These are phyloP conservation scores for Mycena venus DNA, from an alignment of 768 basidiomycete species.

Conservation along the genomic window DNA sequence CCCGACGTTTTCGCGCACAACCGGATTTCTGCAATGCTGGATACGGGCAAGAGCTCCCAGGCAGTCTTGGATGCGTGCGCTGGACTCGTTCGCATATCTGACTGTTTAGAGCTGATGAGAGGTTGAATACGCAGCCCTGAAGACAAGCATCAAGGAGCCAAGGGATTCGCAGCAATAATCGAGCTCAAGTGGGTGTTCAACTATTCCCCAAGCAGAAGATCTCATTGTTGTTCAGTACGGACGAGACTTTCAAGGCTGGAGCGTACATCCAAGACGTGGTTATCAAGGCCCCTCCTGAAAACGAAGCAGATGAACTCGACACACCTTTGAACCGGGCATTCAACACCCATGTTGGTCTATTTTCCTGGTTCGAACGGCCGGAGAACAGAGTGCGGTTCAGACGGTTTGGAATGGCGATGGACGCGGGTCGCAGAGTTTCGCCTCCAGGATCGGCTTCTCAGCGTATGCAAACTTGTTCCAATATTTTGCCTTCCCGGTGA, in stretches of 20 bases:
- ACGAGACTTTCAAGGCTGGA: constrained; percentile 36
- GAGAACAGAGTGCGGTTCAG: constrained; percentile 33
- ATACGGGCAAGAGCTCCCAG: constrained; percentile 30
- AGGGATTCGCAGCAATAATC: constrained; percentile 36
- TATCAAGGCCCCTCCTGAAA: constrained; percentile 12
- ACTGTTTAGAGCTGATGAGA: not conserved
- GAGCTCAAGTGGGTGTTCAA: not conserved
- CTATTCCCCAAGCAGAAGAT: not conserved
- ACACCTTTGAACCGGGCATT: constrained; percentile 36
- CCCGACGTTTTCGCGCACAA: constrained; percentile 47
- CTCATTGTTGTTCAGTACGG: constrained; percentile 12
- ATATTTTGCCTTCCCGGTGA: not conserved
- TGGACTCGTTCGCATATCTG: no score
- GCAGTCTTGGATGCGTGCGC: constrained; percentile 13
- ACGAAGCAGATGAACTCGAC: constrained; percentile 31
- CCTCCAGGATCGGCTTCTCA: not conserved
- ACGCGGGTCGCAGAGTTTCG: constrained; percentile 11
- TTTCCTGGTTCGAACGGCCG: constrained; percentile 39
- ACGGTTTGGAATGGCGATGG: constrained; percentile 44
- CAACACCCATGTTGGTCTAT: constrained; percentile 31
- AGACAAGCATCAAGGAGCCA: constrained; percentile 37
- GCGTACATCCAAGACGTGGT: constrained; percentile 38
- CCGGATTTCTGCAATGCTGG: constrained; percentile 32
- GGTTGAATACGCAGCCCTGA: constrained; percentile 17
- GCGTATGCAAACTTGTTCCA: constrained; percentile 7